These are phyloP conservation scores for Moniliophthora roreri DNA, from an alignment of 1,284 basidiomycete species.

Conservation along the genomic window DNA sequence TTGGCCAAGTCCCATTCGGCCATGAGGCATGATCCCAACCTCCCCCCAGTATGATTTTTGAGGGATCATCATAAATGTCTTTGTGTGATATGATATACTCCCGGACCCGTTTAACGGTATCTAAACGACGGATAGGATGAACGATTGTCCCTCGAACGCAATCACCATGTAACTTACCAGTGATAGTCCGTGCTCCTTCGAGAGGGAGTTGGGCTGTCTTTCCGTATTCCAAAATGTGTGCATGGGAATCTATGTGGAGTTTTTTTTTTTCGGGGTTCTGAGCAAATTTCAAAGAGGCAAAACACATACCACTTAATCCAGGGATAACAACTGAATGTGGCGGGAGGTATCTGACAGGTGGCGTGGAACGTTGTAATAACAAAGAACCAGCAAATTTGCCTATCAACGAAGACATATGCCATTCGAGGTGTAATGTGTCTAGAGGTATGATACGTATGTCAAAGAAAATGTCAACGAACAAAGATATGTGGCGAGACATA, in stretches of 20 bases:
- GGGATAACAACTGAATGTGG: too few species aligned
- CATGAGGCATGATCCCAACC: constrained; percentile 1
- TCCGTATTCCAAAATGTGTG: constrained; percentile 1
- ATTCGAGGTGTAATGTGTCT: too few species aligned
- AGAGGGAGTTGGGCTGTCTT: background rate
- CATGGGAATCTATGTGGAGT: background rate
- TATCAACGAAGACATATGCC: too few species aligned
- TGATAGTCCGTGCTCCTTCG: background rate
- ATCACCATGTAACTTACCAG: background rate
- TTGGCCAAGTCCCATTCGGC: background rate
- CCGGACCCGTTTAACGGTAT: background rate
- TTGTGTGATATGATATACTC: background rate
- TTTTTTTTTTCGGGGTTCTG: too few species aligned
- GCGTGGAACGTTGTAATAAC: too few species aligned
- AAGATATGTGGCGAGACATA: too few species aligned
- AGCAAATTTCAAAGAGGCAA: too few species aligned
- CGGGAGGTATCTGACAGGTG: too few species aligned
- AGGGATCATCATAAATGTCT: background rate
- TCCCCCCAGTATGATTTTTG: background rate
- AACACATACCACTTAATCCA: too few species aligned
- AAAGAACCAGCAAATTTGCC: too few species aligned
- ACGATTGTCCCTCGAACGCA: background rate
- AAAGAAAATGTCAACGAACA: too few species aligned
- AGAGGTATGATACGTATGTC: too few species aligned
- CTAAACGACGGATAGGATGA: background rate